Conservation (phyloP, 2,329 filamentous ascomycete species). For the Verticillium klebahnii region DNA sequence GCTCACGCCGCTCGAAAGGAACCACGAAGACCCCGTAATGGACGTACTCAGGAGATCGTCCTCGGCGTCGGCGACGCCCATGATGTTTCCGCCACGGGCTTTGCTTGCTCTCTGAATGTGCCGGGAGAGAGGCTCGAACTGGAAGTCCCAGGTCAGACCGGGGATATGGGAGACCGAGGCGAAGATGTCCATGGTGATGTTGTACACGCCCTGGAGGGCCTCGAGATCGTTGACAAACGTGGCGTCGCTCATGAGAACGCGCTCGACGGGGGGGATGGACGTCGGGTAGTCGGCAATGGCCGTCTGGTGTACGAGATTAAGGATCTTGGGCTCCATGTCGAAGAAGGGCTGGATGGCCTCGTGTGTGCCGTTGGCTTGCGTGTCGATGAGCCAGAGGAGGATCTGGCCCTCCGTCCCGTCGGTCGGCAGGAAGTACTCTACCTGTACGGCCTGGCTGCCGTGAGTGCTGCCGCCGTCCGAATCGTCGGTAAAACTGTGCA, state of each 20-base stretch:
- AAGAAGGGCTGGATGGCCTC: slow-evolving; percentile 12
- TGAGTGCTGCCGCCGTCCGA: slow-evolving; percentile 2
- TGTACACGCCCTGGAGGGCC: slow-evolving; percentile 9
- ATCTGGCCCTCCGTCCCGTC: slow-evolving; percentile 10
- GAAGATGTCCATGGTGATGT: slow-evolving; percentile 9
- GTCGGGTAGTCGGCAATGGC: slow-evolving; percentile 12
- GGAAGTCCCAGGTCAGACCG: slow-evolving; percentile 10
- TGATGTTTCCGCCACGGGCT: slow-evolving; percentile 8
- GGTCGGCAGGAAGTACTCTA: slow-evolving; percentile 15
- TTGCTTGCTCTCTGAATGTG: slow-evolving; percentile 2
- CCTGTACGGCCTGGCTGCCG: slow-evolving; percentile 14
- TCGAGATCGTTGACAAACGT: slow-evolving; percentile 12
- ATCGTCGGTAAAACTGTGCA: slow-evolving; percentile 6
- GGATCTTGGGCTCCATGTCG: slow-evolving; percentile 14
- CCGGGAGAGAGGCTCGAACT: slow-evolving; percentile 12
- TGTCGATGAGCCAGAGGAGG: slow-evolving; percentile 12
- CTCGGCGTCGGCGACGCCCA: slow-evolving; percentile 6
- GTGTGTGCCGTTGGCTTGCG: slow-evolving; percentile 8
- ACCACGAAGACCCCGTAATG: neutral
- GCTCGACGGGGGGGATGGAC: slow-evolving; percentile 8
- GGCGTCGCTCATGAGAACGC: slow-evolving; percentile 11
- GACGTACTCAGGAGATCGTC: slow-evolving; percentile 10
- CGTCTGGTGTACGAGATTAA: slow-evolving; percentile 11
- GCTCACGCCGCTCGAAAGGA: neutral
- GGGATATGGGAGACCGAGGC: slow-evolving; percentile 7